Evolutionary conservation across 371 early-diverging fungal genomes (phyloP), one percentile per base, ranked within the genome.

Genomic region (Nosema bombycis): DNA sequence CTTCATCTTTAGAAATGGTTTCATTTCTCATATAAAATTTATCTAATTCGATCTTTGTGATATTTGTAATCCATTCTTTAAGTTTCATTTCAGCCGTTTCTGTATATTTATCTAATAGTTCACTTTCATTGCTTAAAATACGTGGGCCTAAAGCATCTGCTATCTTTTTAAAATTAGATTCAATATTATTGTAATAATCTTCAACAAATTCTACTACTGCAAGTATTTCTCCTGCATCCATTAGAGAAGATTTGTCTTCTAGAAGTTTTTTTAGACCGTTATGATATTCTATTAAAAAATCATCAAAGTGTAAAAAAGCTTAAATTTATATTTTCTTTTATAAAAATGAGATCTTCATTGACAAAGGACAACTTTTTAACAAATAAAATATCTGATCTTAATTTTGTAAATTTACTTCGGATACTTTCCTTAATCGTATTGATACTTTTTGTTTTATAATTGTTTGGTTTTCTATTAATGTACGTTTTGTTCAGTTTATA

Each of bases 41-140:
- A 21, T 80, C 78, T 23, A 84, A 61, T 72, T 85, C 85, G 32
- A 65, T 75, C 33, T 74, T 74, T 37, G 80, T 81, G n/a, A 86
- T 79, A 62, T 82, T 85, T 18, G 38, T 33, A 55, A 86, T 85
- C 87, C 87, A 86, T 37, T 63, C 67, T 29, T 54, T 75, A 1
- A 86, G 72, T 69, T 85, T 85, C 46, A 77, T 62, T 60, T 82
- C 37, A 24, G 83, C 84, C 21, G 70, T 80, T 56, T 29, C 18
- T 14, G 84, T 54, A 78, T 86, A 86, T 69, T 77, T 83, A n/a
- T 82, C 74, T 12, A 84, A 38, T 6, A 85, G 62, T 54, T 72
- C 67, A 14, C 54, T 65, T 75, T 85, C 87, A 70, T 74, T 78
- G 6, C 62, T 69, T 12, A 83, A n/a, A 37, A 83, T 70, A 14